Conservation (phyloP, 2,329 filamentous ascomycete species). For the Ceratocystis cacaofunesta region DNA sequence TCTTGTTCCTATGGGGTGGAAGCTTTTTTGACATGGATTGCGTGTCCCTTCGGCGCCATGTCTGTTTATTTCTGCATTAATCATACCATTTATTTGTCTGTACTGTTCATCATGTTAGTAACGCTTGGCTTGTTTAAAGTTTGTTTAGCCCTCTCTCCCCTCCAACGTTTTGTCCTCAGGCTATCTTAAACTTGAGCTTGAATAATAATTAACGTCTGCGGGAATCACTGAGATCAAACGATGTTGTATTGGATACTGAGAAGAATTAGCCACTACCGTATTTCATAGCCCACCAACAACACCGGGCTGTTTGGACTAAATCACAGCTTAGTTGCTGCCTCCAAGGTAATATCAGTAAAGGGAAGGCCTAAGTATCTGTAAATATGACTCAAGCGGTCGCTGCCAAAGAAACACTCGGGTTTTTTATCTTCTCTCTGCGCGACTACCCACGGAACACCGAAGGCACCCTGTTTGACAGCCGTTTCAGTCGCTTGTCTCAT, state of each 20-base stretch:
- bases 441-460: conserved; percentile 64
- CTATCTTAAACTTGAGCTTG: too few species aligned
- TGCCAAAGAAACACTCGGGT: conserved; percentile 52
- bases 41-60: neutral
- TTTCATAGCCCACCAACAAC: neutral
- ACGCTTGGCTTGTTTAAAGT: too few species aligned
- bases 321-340: conserved; percentile 20
- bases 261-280: too few species aligned
- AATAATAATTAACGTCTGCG: too few species aligned
- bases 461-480: conserved; percentile 51
- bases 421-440: conserved; percentile 39
- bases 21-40: neutral
- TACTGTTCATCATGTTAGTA: neutral
- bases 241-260: too few species aligned
- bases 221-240: too few species aligned
- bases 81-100: neutral
- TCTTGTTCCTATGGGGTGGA: neutral
- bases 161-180: too few species aligned
- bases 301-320: neutral
- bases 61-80: neutral
- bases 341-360: conserved; percentile 38
- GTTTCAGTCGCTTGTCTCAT: conserved; percentile 44
- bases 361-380: conserved; percentile 51
- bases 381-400: conserved; percentile 57
- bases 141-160: too few species aligned